A percentile compares a stretch with the other conserved stretches of the same genome.
phyloP scores from a whole-genome alignment of 441 rosid species.

The Euphorbia corollata region DNA sequence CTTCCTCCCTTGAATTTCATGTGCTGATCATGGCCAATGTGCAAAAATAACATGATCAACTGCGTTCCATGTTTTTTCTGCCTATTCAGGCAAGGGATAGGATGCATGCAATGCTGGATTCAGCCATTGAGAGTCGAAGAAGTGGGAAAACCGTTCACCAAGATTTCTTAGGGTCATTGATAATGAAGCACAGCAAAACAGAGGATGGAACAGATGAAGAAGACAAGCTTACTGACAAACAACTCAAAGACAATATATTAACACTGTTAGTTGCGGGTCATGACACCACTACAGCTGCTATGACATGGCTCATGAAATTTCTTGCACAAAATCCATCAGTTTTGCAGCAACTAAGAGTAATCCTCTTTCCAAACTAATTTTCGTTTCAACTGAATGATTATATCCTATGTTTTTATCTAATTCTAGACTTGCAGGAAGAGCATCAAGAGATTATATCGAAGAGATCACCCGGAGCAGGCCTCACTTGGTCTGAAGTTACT shows the following conservation, averaged over 20 bases:
- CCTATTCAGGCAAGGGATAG: constrained; percentile 50
- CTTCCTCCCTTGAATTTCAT: background rate
- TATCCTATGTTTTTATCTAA: constrained; percentile 6
- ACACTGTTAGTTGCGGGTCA: constrained; percentile 65
- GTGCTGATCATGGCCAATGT: background rate
- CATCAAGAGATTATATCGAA: constrained; percentile 32
- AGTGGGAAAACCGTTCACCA: constrained; percentile 37
- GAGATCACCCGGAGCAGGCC: constrained; percentile 29
- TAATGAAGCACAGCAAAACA: constrained; percentile 44
- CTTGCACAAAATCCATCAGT: constrained; percentile 47
- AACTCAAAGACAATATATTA: constrained; percentile 50
- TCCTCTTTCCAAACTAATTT: background rate
- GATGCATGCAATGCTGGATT: constrained; percentile 50
- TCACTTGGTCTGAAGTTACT: constrained; percentile 51
- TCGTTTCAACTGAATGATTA: background rate
- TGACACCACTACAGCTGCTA: constrained; percentile 60
- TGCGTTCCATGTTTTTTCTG: background rate
- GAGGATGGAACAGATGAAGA: constrained; percentile 23
- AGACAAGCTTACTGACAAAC: constrained; percentile 48
- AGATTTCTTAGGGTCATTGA: constrained; percentile 51
- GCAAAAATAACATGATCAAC: background rate
- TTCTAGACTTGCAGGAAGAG: constrained; percentile 38
- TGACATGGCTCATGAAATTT: constrained; percentile 55
- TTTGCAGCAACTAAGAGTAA: constrained; percentile 43
- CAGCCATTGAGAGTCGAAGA: constrained; percentile 37